Evolutionary conservation across 1,139 yeast genomes (phyloP).

Genomic region (Lodderomyces elongisporus): DNA sequence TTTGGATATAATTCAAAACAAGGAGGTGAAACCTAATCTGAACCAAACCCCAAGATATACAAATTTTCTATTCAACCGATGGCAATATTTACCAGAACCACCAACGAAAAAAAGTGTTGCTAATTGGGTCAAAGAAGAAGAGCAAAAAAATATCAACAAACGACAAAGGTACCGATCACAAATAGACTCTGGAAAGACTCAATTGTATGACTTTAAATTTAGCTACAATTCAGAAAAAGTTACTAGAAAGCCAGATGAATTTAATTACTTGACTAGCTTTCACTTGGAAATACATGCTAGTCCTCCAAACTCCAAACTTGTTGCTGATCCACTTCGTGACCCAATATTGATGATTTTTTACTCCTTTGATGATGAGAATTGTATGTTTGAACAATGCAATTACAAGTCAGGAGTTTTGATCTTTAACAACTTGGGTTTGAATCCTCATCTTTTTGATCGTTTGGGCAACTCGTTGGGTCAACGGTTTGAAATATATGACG

Average conservation of each 20-base stretch:
- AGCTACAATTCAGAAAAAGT: constrained; percentile 29
- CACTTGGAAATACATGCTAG: constrained; percentile 65
- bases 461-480: constrained; percentile 11
- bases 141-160: constrained; percentile 15
- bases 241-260: constrained; percentile 41
- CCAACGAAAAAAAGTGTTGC: constrained; percentile 24
- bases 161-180: constrained; percentile 38
- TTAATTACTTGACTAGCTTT: constrained; percentile 48
- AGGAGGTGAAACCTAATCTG: not conserved
- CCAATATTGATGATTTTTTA: constrained; percentile 58
- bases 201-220: constrained; percentile 29
- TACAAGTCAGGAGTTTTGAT: constrained; percentile 19
- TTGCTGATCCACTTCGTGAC: constrained; percentile 67
- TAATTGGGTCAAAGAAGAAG: constrained; percentile 19
- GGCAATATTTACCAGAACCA: constrained; percentile 29
- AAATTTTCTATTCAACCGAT: no score
- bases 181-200: constrained; percentile 42
- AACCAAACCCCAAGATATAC: not conserved
- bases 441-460: constrained; percentile 1
- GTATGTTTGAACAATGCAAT: constrained; percentile 17
- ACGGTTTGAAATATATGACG: constrained; percentile 29
- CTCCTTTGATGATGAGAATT: constrained; percentile 47
- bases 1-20: constrained; percentile 13
- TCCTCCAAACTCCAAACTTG: constrained; percentile 37
- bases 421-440: constrained; percentile 4